Evolutionary conservation across 1,284 basidiomycete genomes (phyloP).

Genomic region (Laetiporus sulphureus): DNA sequence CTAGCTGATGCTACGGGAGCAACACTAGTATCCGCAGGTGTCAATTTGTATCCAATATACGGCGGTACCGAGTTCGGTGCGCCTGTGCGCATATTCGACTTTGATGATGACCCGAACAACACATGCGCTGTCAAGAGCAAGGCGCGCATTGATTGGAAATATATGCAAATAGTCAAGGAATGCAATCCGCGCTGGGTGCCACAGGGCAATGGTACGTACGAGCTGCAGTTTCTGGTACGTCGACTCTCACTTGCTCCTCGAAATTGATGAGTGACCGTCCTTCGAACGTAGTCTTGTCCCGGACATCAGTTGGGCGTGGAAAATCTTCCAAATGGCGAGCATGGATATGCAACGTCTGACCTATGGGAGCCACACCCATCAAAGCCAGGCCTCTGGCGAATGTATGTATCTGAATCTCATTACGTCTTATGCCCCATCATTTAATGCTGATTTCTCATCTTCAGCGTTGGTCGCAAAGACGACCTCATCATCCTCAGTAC

Average conservation of each 20-base stretch:
- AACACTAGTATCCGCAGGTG: conserved; percentile 7
- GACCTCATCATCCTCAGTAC: conserved; percentile 17
- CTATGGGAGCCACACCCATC: conserved; percentile 35
- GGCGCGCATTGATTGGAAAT: conserved; percentile 22
- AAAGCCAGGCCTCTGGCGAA: conserved; percentile 31
- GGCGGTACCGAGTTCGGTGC: conserved; percentile 15
- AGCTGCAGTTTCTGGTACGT: conserved; percentile 26
- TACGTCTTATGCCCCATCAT: not conserved
- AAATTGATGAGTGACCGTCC: not conserved
- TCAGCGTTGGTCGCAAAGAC: conserved; percentile 18
- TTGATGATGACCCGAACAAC: not conserved
- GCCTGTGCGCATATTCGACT: not conserved
- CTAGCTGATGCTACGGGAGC: conserved; percentile 8
- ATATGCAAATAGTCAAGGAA: conserved; percentile 19
- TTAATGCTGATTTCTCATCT: not conserved
- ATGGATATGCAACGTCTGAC: conserved; percentile 29
- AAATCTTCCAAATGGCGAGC: conserved; percentile 17
- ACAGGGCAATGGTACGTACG: conserved; percentile 24
- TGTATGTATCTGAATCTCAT: conserved; percentile 19
- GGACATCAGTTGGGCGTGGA: conserved; percentile 16
- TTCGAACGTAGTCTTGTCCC: conserved; percentile 12
- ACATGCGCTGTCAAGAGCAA: too few species aligned
- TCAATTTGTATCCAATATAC: conserved; percentile 8
- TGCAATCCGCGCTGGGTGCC: conserved; percentile 19
- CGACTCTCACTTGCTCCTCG: not conserved